Percentiles rank a stretch among this genome's conserved stretches.
phyloP scores from a whole-genome alignment of 1,284 basidiomycete genomes.

The Phellinidium pouzarii region DNA sequence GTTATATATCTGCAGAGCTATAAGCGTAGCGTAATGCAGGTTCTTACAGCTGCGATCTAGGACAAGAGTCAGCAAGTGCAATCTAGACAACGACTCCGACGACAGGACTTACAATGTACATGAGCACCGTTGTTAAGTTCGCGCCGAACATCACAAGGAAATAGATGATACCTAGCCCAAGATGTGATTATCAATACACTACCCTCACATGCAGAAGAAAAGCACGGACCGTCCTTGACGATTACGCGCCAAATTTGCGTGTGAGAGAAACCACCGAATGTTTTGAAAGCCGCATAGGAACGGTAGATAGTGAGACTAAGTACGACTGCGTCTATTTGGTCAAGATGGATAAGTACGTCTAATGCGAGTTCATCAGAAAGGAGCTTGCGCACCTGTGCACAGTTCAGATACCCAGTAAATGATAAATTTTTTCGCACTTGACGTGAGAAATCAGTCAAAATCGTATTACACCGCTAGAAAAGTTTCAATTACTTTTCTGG shows the following conservation, averaged over 20 bases:
- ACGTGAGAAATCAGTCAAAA: not conserved
- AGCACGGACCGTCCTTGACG: conserved; percentile 7
- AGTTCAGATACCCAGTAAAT: conserved; percentile 6
- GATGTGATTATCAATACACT: not conserved
- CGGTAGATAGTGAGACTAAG: conserved; percentile 10
- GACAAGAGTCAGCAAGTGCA: not conserved
- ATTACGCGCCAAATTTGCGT: conserved; percentile 4
- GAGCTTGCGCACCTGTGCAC: not conserved
- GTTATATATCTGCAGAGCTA: not conserved
- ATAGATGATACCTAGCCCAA: conserved; percentile 1
- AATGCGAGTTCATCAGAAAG: not conserved
- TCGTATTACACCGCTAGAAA: not conserved
- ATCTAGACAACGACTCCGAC: not conserved
- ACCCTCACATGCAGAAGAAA: not conserved
- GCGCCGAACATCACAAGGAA: conserved; percentile 9
- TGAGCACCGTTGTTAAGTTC: conserved; percentile 2
- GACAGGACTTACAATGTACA: conserved; percentile 9
- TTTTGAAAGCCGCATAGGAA: conserved; percentile 1
- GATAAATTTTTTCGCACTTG: conserved; percentile 10
- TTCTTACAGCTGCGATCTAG: conserved; percentile 5
- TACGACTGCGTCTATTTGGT: conserved; percentile 2
- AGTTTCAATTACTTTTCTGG: not conserved
- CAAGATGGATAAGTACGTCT: not conserved
- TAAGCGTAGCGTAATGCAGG: not conserved
- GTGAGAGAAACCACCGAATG: not conserved